phyloP scores from a whole-genome alignment of 202 grass and related monocot genomes.

The Setaria viridis region DNA sequence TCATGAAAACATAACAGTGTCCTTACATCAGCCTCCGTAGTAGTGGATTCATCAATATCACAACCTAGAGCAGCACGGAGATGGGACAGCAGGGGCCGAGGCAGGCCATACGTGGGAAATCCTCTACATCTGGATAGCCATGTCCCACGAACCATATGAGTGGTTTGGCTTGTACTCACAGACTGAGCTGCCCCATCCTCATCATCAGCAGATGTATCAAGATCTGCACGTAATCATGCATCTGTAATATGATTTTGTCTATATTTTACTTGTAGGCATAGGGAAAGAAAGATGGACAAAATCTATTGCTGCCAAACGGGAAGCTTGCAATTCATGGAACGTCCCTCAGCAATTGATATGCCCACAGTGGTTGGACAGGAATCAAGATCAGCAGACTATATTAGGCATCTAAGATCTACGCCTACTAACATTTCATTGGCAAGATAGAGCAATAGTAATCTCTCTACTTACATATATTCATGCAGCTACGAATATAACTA shows the following conservation, averaged over 20 bases:
- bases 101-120: conserved; percentile 65
- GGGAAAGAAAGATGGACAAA: conserved; percentile 7
- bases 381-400: conserved; percentile 19
- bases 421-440: background rate
- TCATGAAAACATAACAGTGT: background rate
- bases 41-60: conserved; percentile 32
- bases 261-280: background rate
- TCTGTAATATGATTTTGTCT: conserved; percentile 14
- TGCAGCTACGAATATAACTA: background rate
- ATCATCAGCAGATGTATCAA: conserved; percentile 59
- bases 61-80: conserved; percentile 64
- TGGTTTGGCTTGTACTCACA: conserved; percentile 45
- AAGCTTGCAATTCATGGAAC: background rate
- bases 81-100: conserved; percentile 71
- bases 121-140: conserved; percentile 62
- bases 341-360: conserved; percentile 14
- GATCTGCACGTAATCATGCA: conserved; percentile 57
- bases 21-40: conserved; percentile 44
- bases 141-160: conserved; percentile 88
- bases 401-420: conserved; percentile 3
- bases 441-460: background rate
- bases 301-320: background rate
- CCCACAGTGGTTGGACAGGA: background rate
- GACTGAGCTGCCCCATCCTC: conserved; percentile 29
- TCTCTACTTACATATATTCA: background rate